phyloP scores from a whole-genome alignment of 2,329 filamentous ascomycete species.

The Epichloe sibirici region DNA sequence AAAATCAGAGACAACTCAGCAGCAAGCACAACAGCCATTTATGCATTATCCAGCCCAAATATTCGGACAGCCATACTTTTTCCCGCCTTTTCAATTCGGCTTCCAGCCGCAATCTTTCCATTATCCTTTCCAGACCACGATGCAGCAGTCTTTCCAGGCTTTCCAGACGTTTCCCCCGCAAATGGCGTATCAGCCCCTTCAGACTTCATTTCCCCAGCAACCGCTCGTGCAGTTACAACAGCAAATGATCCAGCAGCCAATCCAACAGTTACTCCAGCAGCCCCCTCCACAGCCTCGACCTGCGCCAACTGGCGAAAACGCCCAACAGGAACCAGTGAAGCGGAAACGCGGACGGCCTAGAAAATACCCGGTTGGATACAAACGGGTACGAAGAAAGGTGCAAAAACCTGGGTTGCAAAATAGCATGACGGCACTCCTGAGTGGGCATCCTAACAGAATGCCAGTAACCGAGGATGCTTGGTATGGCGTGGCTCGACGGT shows the following conservation, averaged over 20 bases:
- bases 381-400: constrained; percentile 2
- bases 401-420: constrained; percentile 3
- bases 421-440: constrained; percentile 5
- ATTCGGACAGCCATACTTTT: constrained; percentile 4
- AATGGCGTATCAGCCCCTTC: constrained; percentile 3
- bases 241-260: not conserved
- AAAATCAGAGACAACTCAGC: constrained; percentile 1
- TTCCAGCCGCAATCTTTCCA: constrained; percentile 4
- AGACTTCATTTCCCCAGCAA: constrained; percentile 1
- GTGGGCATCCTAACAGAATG: constrained; percentile 1
- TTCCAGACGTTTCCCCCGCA: not conserved
- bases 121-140: constrained; percentile 4
- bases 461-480: constrained; percentile 10
- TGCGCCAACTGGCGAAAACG: not conserved
- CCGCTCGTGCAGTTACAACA: constrained; percentile 1
- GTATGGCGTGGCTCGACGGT: constrained; percentile 6
- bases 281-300: not conserved
- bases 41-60: constrained; percentile 1
- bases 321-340: constrained; percentile 5
- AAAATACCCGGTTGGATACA: constrained; percentile 7
- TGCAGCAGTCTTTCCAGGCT: constrained; percentile 4
- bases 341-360: constrained; percentile 14
- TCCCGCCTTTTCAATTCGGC: constrained; percentile 1
- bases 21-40: not conserved
- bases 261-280: constrained; percentile 4